Base-by-base conservation (phyloP, 495 filamentous ascomycete genomes). In the Xylaria palmicola region DNA sequence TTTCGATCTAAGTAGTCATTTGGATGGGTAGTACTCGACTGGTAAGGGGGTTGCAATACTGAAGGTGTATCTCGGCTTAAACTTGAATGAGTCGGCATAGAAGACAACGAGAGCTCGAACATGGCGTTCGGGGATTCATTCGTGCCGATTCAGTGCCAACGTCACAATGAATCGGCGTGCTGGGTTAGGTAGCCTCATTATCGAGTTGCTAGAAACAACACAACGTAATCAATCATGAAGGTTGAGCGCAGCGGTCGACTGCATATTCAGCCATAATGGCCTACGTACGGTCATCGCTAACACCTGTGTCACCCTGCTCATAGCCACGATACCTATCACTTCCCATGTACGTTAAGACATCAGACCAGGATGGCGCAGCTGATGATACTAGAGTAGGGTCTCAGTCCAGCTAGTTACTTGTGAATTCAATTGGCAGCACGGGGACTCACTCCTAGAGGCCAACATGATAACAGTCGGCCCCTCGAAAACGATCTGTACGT, bases 21-120 rank as follows among this genome's bases (percentile, higher is more conserved):
- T 19, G 34, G 20, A 13, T 9, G 13, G 30, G 26, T 26, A n/a
- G n/a, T n/a, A n/a, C n/a, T n/a, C 6, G 20, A 43, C n/a, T 3
- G n/a, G 39, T 17, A 17, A 43, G 39, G 20, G 17, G 17, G 39
- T 6, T 40, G 26, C 68, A 48, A n/a, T 54, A 72, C 68, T 81
- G 74, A 64, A 84, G 0, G 81, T 82, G 63, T 84, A 86, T 0
- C 82, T 81, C 8, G 83, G 83, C 56, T 85, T 82, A 6, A 83
- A 62, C 4, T 84, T 71, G 54, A 85, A 83, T 2, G 79, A 80
- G 64, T 83, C 79, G 3, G 72, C 72, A 0, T 62, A 67, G 26
- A 77, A 74, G 6, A 68, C 72, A 4, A 74, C 68, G 7, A 85
- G 65, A 7, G 83, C 82, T 51, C 68, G 65, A 2, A 81, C 82